Conservation (phyloP, 805 yeast species). For the Candida nemodendra region DNA sequence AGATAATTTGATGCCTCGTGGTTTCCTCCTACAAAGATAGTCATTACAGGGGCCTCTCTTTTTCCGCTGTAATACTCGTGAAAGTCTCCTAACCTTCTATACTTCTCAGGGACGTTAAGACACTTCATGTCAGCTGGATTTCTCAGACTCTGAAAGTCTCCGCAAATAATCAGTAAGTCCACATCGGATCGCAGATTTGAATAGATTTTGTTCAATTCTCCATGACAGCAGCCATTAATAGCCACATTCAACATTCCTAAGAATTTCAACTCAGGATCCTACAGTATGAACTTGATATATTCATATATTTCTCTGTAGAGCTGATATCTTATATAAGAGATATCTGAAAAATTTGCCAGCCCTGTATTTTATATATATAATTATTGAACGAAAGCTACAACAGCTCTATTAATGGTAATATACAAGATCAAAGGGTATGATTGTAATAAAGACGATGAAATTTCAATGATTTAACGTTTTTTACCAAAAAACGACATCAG, state of each 20-base stretch:
- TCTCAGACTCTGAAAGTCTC: slow-evolving; percentile 87
- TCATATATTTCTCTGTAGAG: neutral
- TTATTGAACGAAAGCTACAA: no score
- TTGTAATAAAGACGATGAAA: no score
- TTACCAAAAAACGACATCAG: slow-evolving; percentile 35
- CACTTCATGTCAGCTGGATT: slow-evolving; percentile 60
- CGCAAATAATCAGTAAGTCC: slow-evolving; percentile 74
- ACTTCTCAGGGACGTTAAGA: slow-evolving; percentile 79
- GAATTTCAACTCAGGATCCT: no score
- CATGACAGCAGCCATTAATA: slow-evolving; percentile 90
- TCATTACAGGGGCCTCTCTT: slow-evolving; percentile 66
- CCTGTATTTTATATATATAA: no score
- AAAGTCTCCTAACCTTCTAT: slow-evolving; percentile 75
- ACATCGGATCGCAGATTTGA: slow-evolving; percentile 31
- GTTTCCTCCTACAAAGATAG: slow-evolving; percentile 90
- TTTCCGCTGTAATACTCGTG: slow-evolving; percentile 63
- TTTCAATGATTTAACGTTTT: slow-evolving; percentile 19
- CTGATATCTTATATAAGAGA: no score
- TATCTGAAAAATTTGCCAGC: no score
- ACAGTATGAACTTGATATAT: no score
- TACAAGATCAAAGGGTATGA: no score
- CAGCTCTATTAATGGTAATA: no score
- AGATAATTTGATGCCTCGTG: slow-evolving; percentile 87
- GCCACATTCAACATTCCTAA: slow-evolving; percentile 53
- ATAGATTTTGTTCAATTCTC: slow-evolving; percentile 66